phyloP scores from a whole-genome alignment of 768 basidiomycete species.

The Pisolithus microcarpus region DNA sequence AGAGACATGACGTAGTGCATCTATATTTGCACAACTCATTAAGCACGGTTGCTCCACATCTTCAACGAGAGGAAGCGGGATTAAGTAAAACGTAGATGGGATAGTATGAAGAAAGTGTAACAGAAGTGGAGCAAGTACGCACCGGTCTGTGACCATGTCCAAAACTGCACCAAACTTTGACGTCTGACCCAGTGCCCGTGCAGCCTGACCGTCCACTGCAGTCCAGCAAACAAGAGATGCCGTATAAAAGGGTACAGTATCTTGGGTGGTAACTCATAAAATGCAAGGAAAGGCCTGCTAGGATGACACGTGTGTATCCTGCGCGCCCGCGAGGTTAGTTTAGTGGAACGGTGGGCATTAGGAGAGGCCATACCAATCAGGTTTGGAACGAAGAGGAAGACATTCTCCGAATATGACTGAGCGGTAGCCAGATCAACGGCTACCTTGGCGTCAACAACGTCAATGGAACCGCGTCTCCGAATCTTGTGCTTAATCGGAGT shows the following conservation, averaged over 20 bases:
- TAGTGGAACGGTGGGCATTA: too few relatives aligned
- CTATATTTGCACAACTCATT: constrained; percentile 34
- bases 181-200: constrained; percentile 80
- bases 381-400: constrained; percentile 96
- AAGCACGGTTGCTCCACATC: background rate
- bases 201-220: constrained; percentile 91
- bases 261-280: constrained; percentile 96
- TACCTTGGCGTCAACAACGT: constrained; percentile 74
- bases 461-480: constrained; percentile 50
- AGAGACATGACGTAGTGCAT: constrained; percentile 91
- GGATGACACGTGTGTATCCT: constrained; percentile 89
- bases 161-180: constrained; percentile 96
- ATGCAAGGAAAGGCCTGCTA: constrained; percentile 82
- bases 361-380: constrained; percentile 66
- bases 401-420: constrained; percentile 87
- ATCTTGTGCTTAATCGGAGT: constrained; percentile 10
- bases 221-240: constrained; percentile 88
- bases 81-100: background rate
- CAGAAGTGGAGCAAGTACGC: constrained; percentile 18
- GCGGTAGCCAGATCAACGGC: constrained; percentile 84
- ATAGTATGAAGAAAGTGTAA: background rate
- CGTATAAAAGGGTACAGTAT: constrained; percentile 84
- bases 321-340: background rate
- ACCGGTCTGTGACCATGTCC: constrained; percentile 99
- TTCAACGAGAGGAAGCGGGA: too few relatives aligned